Evolutionary conservation across 108 stramenopile genomes (phyloP).

Genomic region (Nitzschia sp.): DNA sequence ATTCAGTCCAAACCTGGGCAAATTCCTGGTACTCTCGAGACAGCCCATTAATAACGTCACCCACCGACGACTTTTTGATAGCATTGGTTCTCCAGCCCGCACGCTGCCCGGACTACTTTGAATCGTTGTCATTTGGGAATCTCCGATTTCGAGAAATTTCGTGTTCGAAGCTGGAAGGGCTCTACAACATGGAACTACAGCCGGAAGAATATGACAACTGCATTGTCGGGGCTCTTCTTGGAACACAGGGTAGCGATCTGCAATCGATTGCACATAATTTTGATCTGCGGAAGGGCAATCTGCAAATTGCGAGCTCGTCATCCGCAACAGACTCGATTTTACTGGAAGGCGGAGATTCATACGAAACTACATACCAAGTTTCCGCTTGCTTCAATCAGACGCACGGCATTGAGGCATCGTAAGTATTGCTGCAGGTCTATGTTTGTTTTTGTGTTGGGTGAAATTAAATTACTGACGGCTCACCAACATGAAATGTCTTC

Average conservation of each 20-base stretch:
- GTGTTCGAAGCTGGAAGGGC: background rate
- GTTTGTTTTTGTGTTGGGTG: background rate
- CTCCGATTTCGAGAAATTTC: background rate
- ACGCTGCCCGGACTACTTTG: conserved; percentile 25
- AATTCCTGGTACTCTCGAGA: conserved; percentile 13
- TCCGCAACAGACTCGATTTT: background rate
- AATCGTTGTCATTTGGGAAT: background rate
- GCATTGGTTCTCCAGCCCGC: conserved; percentile 25
- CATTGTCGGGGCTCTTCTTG: background rate
- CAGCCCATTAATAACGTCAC: background rate
- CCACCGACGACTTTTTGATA: conserved; percentile 27
- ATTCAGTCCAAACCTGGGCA: conserved; percentile 34
- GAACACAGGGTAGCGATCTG: background rate
- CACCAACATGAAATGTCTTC: background rate
- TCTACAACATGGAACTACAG: background rate
- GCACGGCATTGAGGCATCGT: conserved; percentile 25
- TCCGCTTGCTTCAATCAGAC: conserved; percentile 27
- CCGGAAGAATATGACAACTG: background rate
- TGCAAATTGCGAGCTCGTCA: background rate
- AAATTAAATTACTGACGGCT: background rate
- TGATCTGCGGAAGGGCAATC: conserved; percentile 30
- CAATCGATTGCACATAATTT: conserved; percentile 1
- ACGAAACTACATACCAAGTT: conserved; percentile 13
- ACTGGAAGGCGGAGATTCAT: background rate
- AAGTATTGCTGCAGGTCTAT: background rate